phyloP scores from a whole-genome alignment of 495 filamentous ascomycete genomes.

The Chlorociboria aeruginascens region DNA sequence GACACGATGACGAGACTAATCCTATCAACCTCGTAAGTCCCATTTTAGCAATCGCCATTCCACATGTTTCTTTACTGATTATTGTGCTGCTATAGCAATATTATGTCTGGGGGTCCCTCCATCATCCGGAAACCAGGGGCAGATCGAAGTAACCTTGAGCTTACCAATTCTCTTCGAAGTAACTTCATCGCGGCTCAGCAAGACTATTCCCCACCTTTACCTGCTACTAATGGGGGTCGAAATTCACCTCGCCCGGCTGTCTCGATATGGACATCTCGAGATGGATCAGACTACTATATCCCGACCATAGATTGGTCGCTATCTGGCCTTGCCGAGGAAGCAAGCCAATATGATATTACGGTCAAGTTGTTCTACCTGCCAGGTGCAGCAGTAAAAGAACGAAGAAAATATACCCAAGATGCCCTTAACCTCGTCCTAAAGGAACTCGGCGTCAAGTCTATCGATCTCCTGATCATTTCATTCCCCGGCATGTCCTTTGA shows the following conservation, averaged over 20 bases:
- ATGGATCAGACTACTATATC: conserved; percentile 54
- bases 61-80: not conserved
- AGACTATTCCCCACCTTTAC: conserved; percentile 29
- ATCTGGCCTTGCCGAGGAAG: conserved; percentile 63
- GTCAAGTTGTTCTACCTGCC: conserved; percentile 89
- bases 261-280: conserved; percentile 51
- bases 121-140: conserved; percentile 64
- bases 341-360: conserved; percentile 79
- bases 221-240: conserved; percentile 13
- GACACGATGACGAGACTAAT: conserved; percentile 63
- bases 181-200: conserved; percentile 67
- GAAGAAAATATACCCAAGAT: conserved; percentile 56
- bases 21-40: conserved; percentile 74
- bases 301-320: conserved; percentile 63
- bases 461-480: conserved; percentile 85
- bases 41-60: not conserved
- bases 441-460: conserved; percentile 58
- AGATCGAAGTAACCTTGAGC: conserved; percentile 76
- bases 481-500: conserved; percentile 93
- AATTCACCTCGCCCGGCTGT: conserved; percentile 15
- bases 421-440: conserved; percentile 68
- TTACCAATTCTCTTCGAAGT: conserved; percentile 70
- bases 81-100: conserved; percentile 48
- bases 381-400: conserved; percentile 43
- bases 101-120: conserved; percentile 67